phyloP scores from a whole-genome alignment of 208 protist species.

The Trichomonas vaginalis region DNA sequence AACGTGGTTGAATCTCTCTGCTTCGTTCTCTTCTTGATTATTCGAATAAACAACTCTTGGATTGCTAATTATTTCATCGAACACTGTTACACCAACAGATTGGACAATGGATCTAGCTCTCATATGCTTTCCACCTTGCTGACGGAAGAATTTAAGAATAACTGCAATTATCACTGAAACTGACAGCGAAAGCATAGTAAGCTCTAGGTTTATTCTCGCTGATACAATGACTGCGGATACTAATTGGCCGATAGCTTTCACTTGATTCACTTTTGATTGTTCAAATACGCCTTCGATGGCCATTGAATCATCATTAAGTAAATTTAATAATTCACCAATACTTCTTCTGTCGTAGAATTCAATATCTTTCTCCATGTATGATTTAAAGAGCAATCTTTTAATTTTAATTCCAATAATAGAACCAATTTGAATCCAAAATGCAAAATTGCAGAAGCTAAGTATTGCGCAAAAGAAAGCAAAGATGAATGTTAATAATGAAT shows the following conservation, averaged over 20 bases:
- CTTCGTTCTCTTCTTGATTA: neutral
- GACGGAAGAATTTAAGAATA: neutral
- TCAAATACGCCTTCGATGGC: neutral
- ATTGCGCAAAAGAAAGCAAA: neutral
- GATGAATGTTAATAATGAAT: neutral
- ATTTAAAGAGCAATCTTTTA: neutral
- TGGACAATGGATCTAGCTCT: neutral
- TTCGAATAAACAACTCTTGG: neutral
- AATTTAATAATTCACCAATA: neutral
- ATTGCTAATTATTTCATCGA: neutral
- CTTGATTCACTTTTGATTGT: neutral
- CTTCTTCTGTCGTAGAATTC: neutral
- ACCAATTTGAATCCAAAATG: neutral
- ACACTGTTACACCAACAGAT: neutral
- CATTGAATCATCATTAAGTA: neutral
- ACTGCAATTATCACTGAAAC: neutral
- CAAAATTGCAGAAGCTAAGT: neutral
- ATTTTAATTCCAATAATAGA: neutral
- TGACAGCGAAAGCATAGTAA: neutral
- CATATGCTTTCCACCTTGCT: neutral
- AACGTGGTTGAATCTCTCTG: neutral
- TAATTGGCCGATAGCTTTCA: neutral
- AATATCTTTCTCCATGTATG: neutral
- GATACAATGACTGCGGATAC: neutral
- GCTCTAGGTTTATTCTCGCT: neutral